Evolutionary conservation across 1,284 basidiomycete species (phyloP).

Genomic region (Coniferiporia sulphurascens): DNA sequence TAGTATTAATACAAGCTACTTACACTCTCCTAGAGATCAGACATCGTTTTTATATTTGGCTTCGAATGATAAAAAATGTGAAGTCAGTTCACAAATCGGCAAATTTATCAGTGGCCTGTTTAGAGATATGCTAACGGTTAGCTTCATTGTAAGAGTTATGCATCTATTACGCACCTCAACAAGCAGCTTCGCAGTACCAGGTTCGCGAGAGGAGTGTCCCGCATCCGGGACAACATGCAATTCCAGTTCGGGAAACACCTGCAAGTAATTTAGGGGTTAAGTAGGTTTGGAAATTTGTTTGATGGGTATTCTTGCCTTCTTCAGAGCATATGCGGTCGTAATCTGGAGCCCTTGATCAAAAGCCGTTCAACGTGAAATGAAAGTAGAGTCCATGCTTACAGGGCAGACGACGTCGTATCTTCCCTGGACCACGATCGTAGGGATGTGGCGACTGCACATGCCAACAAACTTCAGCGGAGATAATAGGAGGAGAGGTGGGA

Average conservation of each 20-base stretch:
- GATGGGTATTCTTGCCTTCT: slow-evolving; percentile 43
- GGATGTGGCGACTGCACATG: slow-evolving; percentile 70
- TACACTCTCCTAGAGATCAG: background rate
- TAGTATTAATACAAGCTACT: slow-evolving; percentile 6
- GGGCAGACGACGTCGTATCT: slow-evolving; percentile 79
- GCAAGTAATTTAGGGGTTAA: slow-evolving; percentile 3
- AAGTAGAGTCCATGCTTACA: slow-evolving; percentile 34
- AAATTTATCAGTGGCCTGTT: slow-evolving; percentile 41
- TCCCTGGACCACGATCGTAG: slow-evolving; percentile 82
- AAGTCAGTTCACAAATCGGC: slow-evolving; percentile 30
- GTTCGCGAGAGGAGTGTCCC: slow-evolving; percentile 84
- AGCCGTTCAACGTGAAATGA: background rate
- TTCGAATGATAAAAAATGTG: background rate
- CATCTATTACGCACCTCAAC: slow-evolving; percentile 49
- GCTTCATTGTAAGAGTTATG: background rate
- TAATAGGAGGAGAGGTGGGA: slow-evolving; percentile 11
- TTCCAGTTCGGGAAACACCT: slow-evolving; percentile 78
- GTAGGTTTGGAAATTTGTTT: background rate
- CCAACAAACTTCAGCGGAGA: slow-evolving; percentile 20
- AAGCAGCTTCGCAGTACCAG: slow-evolving; percentile 67
- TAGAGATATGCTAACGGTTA: background rate
- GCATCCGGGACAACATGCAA: slow-evolving; percentile 85
- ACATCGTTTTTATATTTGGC: background rate
- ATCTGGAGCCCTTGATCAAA: slow-evolving; percentile 36
- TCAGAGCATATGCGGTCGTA: slow-evolving; percentile 76